Base-by-base conservation (phyloP, 331 rosid species). In the Saraca asoca region DNA sequence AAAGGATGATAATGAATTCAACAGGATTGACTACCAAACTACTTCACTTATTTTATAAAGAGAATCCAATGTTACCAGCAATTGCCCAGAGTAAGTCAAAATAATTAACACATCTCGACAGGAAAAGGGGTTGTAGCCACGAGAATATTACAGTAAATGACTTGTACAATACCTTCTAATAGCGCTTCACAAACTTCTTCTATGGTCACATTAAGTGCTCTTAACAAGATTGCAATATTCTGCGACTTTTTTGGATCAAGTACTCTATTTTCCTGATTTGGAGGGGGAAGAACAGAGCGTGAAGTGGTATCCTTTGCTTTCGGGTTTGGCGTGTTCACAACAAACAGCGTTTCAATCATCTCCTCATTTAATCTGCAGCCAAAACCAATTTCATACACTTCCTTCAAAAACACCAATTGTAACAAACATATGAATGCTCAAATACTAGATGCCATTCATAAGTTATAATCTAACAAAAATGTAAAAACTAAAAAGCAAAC, bases 111-210 rank as follows among this genome's bases (percentile, higher is more conserved):
- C 42, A 74, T 58, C 62, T 19, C 39, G 6, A 7, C 11, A 20
- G 15, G 19, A 39, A 74, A n/a, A 3, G 3, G 11, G 51, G 60
- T 14, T 7, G 51, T 53, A 35, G 57, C 12, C 38, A 48, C 15
- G 50, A 58, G 29, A 51, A 19, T 37, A 5, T 29, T 66, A 6
- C 0, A 2, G 59, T 53, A 15, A 44, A 65, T 35, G 52, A 55
- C 49, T 55, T 58, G 56, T 71, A 42, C 60, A 24, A 1, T 79
- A 91, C 98, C 98, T 93, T 93, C 96, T 76, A 68, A 58, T 13
- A 93, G 87, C 9, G 87, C 88, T 56, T 93, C 98, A 59, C 95
- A 83, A 67, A 83, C 88, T 77, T 83, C 88, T 39, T 83, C 88
- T 29, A 74, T 45, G 13, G 88, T 83, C 59, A 83, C 88, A 18